Percentiles rank a stretch among this genome's conserved stretches.
phyloP scores from a whole-genome alignment of 352 stramenopile genomes.

The Phytophthora sp. region DNA sequence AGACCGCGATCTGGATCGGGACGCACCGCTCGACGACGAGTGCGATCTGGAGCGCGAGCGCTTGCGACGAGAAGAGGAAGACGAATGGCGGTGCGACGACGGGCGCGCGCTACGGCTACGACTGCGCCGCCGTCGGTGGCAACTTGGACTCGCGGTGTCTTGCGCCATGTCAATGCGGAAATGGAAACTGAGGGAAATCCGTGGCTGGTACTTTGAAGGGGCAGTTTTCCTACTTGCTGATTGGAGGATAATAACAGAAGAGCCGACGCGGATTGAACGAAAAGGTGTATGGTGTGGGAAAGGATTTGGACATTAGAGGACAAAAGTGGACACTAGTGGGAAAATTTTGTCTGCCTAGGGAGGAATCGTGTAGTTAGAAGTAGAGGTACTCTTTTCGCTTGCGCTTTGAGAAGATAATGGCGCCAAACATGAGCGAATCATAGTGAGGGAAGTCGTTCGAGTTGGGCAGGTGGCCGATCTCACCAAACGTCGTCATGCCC shows the following conservation, averaged over 20 bases:
- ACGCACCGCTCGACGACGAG: constrained; percentile 37
- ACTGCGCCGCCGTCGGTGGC: constrained; percentile 41
- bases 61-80: constrained; percentile 34
- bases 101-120: constrained; percentile 29
- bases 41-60: constrained; percentile 41
- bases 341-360: not conserved
- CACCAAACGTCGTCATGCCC: constrained; percentile 89
- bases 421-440: constrained; percentile 90
- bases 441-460: constrained; percentile 87
- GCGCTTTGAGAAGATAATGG: constrained; percentile 87
- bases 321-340: constrained; percentile 26
- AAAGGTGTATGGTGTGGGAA: not conserved
- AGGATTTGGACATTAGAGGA: constrained; percentile 20
- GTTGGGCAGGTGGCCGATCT: constrained; percentile 85
- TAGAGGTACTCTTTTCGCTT: constrained; percentile 83
- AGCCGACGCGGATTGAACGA: constrained; percentile 18
- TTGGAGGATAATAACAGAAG: constrained; percentile 27
- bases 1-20: constrained; percentile 51
- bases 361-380: constrained; percentile 40
- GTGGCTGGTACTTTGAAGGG: constrained; percentile 30
- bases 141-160: constrained; percentile 35
- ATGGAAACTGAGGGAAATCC: constrained; percentile 33
- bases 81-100: constrained; percentile 35
- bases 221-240: constrained; percentile 16
- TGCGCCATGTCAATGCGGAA: constrained; percentile 28